Base-by-base conservation (phyloP, 1,284 basidiomycete genomes). In the Cutaneotrichosporon sp. region DNA sequence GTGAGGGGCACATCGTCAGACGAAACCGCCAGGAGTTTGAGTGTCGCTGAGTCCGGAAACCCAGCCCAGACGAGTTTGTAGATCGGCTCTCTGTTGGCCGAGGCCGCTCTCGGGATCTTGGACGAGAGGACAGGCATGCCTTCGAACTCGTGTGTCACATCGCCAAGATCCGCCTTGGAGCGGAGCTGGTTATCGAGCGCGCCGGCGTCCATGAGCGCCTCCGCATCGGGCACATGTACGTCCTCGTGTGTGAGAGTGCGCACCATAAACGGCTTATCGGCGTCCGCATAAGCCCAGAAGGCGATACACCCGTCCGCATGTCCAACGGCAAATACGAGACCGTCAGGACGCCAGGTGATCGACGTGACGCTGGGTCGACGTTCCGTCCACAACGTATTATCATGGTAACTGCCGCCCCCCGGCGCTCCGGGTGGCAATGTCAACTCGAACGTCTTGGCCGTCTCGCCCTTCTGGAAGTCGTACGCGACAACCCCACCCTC, bases 11-110 rank as follows among this genome's bases (percentile, higher is more conserved):
- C 63, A 3, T 56, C 55, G 27, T 20, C 35, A 38, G 42, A 19
- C 5, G 42, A 17, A 2, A 22, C 42, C 4, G 68, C 56, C 3
- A 75, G 45, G 14, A 62, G 57, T n/a, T 64, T 63, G 46, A 76
- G 50, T 9, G 59, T 57, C 1, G 69, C 53, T 20, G 73, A 67
- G 46, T 85, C 82, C 0, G 83, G 77, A 69, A 86, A 89, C 1
- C 81, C 79, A 49, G 84, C 86, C 92, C 92, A 96, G 0, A 85
- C 77, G 5, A 96, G 78, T 70, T 90, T 91, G 79, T 89, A 93
- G 39, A 97, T 84, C 1, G 91, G 89, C 68, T 94, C 90, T 56
- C 84, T 78, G 3, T 72, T 65, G 6, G 66, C 62, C 41, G 47
- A 54, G 19, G 50, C 57, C 12, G 62, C 66, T 29, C 46, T 7